Base-by-base conservation (phyloP, 2,329 filamentous ascomycete species). In the Hypoxylon sp. region DNA sequence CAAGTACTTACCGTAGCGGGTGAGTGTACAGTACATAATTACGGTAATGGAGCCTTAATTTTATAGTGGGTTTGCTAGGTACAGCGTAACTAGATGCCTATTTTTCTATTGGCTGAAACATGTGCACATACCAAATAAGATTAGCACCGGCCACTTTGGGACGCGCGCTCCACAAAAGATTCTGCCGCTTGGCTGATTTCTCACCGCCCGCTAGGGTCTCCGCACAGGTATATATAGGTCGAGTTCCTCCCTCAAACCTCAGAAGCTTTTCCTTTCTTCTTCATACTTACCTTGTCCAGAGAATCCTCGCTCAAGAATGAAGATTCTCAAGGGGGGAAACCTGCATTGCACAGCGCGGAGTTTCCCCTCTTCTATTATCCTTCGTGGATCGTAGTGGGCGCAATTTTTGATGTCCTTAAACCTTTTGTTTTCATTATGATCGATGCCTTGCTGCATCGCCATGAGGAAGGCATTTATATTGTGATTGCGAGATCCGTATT, bases 341-440 rank as follows among this genome's bases (percentile, higher is more conserved):
- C 84, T 86, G 82, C 85, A 86, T 87, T 86, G 85, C 85, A 87
- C 84, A 86, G 74, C 84, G 84, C 80, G 84, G 84, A 76, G 83
- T 81, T 82, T 79, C 82, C 75, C 76, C 71, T 73, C 64, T 75
- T 78, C 73, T 67, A 76, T 70, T 76, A 74, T 76, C 73, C 75
- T 76, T 78, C 75, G 76, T 71, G 77, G 73, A 71, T 74, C 76
- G 69, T 76, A 69, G 73, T 71, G 64, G 70, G 75, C 66, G 77
- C 67, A 79, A 78, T 79, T 79, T 80, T 79, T 79, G 77, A 71
- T 79, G 70, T 74, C 39, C 74, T 50, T 39, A 46, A 29, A 19
- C 24, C 33, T 63, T 50, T 67, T 14, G 37, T 70, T 70, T 70
- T 70, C 67, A 39, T 70, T 60, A 11, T 70, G 64, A 46, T 19